Evolutionary conservation across 164 flowering plant species (phyloP).

Genomic region (Cinnamomum chago): DNA sequence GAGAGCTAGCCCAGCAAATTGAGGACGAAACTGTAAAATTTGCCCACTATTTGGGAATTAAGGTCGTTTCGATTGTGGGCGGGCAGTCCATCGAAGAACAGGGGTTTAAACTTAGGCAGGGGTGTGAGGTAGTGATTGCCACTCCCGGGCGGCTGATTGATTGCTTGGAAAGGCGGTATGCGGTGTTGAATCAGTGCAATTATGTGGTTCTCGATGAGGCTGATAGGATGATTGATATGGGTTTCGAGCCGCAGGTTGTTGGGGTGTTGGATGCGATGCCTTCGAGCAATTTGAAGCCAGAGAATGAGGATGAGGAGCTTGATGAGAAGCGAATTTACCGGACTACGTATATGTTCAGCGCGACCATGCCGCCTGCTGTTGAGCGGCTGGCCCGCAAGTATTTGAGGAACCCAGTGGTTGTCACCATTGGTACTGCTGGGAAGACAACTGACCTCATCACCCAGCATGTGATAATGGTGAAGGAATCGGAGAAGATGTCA

Average conservation of each 20-base stretch:
- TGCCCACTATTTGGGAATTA: constrained; percentile 74
- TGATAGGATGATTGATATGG: constrained; percentile 95
- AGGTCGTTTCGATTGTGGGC: constrained; percentile 83
- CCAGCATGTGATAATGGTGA: constrained; percentile 73
- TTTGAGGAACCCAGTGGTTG: constrained; percentile 89
- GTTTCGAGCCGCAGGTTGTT: constrained; percentile 86
- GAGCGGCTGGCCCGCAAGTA: constrained; percentile 92
- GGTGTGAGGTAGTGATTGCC: constrained; percentile 87
- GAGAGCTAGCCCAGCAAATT: constrained; percentile 92
- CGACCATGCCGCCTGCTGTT: constrained; percentile 91
- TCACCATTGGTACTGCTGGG: constrained; percentile 89
- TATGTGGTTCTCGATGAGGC: constrained; percentile 96
- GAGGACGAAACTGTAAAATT: constrained; percentile 88
- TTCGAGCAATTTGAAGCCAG: constrained; percentile 85
- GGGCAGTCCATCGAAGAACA: constrained; percentile 93
- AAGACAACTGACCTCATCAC: constrained; percentile 77
- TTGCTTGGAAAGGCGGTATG: constrained; percentile 74
- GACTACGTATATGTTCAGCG: constrained; percentile 95
- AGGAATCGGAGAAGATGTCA: constrained; percentile 65
- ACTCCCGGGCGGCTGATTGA: constrained; percentile 86
- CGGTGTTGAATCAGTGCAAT: constrained; percentile 76
- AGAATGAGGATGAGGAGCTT: constrained; percentile 93
- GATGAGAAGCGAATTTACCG: constrained; percentile 80
- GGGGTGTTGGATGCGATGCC: constrained; percentile 93
- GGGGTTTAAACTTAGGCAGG: constrained; percentile 73